A percentile compares a stretch with the other conserved stretches of the same genome.
These are phyloP conservation scores for Ammopiptanthus mongolicus DNA, from an alignment of 306 rosid genomes.

Conservation along the genomic window DNA sequence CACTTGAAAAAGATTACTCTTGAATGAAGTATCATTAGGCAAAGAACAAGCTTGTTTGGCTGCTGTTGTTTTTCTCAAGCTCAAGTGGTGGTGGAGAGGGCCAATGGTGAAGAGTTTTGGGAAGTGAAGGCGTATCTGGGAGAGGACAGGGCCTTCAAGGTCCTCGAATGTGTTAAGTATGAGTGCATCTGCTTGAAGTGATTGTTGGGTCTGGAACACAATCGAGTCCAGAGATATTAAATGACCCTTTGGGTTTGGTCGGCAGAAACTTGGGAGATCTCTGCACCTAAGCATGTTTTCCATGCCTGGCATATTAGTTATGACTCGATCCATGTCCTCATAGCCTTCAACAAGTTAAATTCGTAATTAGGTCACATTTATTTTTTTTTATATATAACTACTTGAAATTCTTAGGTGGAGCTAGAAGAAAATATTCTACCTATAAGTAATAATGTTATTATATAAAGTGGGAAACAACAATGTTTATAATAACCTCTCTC, in stretches of 20 bases:
- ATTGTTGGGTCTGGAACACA: not conserved
- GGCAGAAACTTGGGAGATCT: constrained; percentile 46
- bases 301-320: constrained; percentile 38
- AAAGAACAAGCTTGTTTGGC: not conserved
- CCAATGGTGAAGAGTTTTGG: constrained; percentile 44
- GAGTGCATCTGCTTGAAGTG: constrained; percentile 24
- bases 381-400: not conserved
- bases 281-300: constrained; percentile 43
- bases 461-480: too few species aligned
- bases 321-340: constrained; percentile 51
- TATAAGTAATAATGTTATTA: too few species aligned
- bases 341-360: constrained; percentile 9
- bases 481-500: too few species aligned
- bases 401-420: too few species aligned
- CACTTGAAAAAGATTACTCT: not conserved
- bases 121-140: constrained; percentile 17
- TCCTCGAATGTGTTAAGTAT: constrained; percentile 64
- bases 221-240: not conserved
- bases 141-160: constrained; percentile 38
- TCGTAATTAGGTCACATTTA: not conserved
- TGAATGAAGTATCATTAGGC: not conserved
- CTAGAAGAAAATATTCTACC: too few species aligned
- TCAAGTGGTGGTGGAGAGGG: constrained; percentile 45
- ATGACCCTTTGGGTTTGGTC: not conserved
- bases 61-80: not conserved